Evolutionary conservation across 208 protist species (phyloP).

Genomic region (Crithidia expoeki): DNA sequence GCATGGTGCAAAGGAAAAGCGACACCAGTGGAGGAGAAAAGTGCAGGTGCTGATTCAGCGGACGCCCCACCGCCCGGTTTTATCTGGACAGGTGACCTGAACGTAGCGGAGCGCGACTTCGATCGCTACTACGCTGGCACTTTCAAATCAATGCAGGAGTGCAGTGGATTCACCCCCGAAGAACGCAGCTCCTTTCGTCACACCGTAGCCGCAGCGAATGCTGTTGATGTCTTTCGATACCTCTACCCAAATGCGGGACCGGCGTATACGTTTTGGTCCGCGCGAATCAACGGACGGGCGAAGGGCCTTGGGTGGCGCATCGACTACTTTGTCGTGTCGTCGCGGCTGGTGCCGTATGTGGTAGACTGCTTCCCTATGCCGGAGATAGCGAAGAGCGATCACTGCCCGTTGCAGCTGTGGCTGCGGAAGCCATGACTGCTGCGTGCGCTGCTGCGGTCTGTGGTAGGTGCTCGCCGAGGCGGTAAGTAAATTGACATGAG

Average conservation of each 20-base stretch:
- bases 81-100: constrained; percentile 95
- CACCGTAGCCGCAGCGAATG: constrained; percentile 49
- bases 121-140: constrained; percentile 87
- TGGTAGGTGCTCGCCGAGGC: constrained; percentile 4
- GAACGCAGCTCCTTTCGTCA: constrained; percentile 85
- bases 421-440: constrained; percentile 61
- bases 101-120: constrained; percentile 94
- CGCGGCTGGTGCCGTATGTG: constrained; percentile 54
- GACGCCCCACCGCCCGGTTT: constrained; percentile 37
- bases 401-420: constrained; percentile 90
- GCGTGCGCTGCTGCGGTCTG: constrained; percentile 36
- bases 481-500: background rate
- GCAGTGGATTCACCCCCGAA: constrained; percentile 91
- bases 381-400: constrained; percentile 82
- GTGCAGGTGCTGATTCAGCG: background rate
- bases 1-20: constrained; percentile 21
- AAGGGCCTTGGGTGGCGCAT: constrained; percentile 90
- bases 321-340: constrained; percentile 94
- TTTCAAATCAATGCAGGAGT: constrained; percentile 91
- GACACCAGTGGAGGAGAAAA: background rate
- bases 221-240: constrained; percentile 86
- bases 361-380: constrained; percentile 88
- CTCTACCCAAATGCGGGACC: constrained; percentile 80
- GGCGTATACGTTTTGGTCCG: constrained; percentile 92
- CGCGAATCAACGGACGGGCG: constrained; percentile 56